phyloP scores from a whole-genome alignment of 2,329 filamentous ascomycete species.

The Phoma sp. region DNA sequence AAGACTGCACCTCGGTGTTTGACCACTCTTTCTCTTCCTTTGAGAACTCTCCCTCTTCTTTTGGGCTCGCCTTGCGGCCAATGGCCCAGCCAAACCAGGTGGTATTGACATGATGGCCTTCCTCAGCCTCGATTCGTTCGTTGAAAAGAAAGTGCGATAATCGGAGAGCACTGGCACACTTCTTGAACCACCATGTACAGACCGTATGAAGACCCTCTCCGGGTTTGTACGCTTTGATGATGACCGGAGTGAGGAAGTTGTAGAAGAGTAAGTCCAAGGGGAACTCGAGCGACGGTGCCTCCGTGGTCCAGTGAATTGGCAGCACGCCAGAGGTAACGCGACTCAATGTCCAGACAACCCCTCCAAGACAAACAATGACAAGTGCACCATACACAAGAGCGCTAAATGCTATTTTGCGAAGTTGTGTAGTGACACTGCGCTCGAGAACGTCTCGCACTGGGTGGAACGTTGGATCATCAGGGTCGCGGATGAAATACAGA shows the following conservation, averaged over 20 bases:
- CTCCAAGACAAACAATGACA: conserved; percentile 90
- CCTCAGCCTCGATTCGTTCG: conserved; percentile 79
- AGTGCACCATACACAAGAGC: conserved; percentile 93
- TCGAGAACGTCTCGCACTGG: conserved; percentile 96
- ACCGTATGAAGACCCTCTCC: conserved; percentile 82
- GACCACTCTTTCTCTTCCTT: too few relatives aligned
- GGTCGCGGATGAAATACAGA: conserved; percentile 96
- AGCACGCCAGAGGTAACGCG: conserved; percentile 72
- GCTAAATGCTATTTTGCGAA: conserved; percentile 95
- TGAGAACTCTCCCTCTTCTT: too few relatives aligned
- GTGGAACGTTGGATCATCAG: conserved; percentile 97
- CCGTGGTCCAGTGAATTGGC: conserved; percentile 91
- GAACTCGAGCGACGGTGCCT: conserved; percentile 91
- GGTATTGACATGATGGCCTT: conserved; percentile 69
- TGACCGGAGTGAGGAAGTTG: conserved; percentile 91
- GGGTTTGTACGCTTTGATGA: conserved; percentile 82
- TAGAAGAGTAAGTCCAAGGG: conserved; percentile 94
- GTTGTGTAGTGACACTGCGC: conserved; percentile 86
- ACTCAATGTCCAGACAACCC: conserved; percentile 91
- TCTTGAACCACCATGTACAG: conserved; percentile 96
- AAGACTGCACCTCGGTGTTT: too few relatives aligned
- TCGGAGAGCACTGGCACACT: conserved; percentile 78
- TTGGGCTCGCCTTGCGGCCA: conserved; percentile 50
- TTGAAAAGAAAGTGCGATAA: conserved; percentile 94
- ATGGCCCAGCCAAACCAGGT: conserved; percentile 65